Evolutionary conservation across 1,284 basidiomycete species (phyloP).

Genomic region (Termitomyces sp.): DNA sequence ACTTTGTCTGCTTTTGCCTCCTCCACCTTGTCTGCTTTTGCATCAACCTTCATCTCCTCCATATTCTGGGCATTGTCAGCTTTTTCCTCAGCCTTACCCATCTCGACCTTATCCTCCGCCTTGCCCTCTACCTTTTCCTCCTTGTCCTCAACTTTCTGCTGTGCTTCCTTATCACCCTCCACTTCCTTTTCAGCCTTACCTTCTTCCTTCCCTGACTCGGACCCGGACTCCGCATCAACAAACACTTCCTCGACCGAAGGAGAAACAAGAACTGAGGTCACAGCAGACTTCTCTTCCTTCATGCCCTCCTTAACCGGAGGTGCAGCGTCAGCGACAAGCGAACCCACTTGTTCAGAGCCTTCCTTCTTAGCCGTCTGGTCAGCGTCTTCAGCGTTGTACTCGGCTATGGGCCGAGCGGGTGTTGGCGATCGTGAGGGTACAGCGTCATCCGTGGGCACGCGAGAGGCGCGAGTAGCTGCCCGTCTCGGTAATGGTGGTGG

Average conservation of each 20-base stretch:
- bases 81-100: background rate
- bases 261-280: background rate
- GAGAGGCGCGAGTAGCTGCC: slow-evolving; percentile 37
- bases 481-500: slow-evolving; percentile 56
- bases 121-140: background rate
- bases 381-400: background rate
- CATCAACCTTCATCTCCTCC: background rate
- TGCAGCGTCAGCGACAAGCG: background rate
- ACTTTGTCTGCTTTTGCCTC: background rate
- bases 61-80: background rate
- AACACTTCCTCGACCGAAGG: slow-evolving; percentile 13
- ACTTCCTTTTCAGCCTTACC: slow-evolving; percentile 6
- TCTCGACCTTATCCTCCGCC: background rate
- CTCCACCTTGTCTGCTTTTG: background rate
- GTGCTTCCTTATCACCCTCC: background rate
- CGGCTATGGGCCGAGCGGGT: slow-evolving; percentile 7
- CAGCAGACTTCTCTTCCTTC: background rate
- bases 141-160: background rate
- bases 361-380: background rate
- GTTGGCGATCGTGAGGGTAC: slow-evolving; percentile 20
- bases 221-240: slow-evolving; percentile 14
- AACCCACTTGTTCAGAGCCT: background rate
- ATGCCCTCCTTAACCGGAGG: background rate
- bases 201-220: background rate
- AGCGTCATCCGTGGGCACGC: slow-evolving; percentile 17